phyloP scores from a whole-genome alignment of 306 rosid genomes.

The Trichosanthes truncata region DNA sequence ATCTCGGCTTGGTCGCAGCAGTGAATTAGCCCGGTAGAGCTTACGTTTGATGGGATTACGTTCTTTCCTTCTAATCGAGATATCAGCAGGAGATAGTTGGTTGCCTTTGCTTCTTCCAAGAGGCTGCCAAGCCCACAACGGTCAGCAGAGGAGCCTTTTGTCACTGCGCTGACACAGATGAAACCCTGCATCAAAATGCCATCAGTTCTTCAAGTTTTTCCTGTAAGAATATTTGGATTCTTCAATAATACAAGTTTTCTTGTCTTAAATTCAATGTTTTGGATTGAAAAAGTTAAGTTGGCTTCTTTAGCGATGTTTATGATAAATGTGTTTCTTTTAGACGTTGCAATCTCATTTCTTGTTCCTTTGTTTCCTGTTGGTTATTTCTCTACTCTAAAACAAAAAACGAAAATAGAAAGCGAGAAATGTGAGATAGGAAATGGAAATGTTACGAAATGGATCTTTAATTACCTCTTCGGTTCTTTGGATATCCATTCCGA shows the following conservation, averaged over 20 bases:
- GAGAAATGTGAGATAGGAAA: neutral
- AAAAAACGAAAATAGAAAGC: neutral
- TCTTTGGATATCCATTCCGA: constrained; percentile 58
- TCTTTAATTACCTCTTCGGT: constrained; percentile 35
- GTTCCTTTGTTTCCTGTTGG: neutral
- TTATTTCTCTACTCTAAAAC: neutral
- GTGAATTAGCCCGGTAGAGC: constrained; percentile 28
- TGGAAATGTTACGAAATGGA: neutral
- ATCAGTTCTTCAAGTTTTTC: neutral
- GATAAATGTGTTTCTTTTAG: neutral
- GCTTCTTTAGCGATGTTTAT: neutral
- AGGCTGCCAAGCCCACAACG: constrained; percentile 27
- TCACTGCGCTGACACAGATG: constrained; percentile 20
- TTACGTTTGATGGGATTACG: constrained; percentile 27
- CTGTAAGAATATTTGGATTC: neutral
- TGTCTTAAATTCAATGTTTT: neutral
- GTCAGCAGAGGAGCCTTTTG: constrained; percentile 27
- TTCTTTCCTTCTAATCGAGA: constrained; percentile 36
- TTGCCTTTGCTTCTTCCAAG: constrained; percentile 24
- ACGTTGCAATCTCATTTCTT: neutral
- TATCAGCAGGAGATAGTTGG: constrained; percentile 24
- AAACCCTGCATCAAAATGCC: constrained; percentile 24
- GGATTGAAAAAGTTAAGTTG: neutral
- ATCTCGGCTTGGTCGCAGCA: constrained; percentile 34
- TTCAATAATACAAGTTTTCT: neutral